phyloP scores from a whole-genome alignment of 805 yeast genomes.

The Nakazawaea ishiwadae region DNA sequence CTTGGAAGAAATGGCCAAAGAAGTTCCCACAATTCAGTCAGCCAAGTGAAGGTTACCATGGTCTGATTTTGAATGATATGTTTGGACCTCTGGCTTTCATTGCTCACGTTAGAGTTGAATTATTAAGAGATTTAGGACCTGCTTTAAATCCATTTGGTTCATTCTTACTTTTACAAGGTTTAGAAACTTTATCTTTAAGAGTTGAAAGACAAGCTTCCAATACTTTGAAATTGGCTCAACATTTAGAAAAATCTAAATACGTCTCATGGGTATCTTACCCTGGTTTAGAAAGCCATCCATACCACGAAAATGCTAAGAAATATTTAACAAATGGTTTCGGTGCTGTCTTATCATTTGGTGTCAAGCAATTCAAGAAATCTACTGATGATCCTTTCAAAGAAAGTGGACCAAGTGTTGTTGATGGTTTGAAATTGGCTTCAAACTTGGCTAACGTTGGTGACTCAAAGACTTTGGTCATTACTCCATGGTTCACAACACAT shows the following conservation, averaged over 20 bases:
- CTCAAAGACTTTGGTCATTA: conserved; percentile 89
- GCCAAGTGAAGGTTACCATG: conserved; percentile 94
- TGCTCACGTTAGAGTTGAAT: conserved; percentile 75
- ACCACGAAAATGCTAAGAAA: conserved; percentile 79
- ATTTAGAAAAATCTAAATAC: conserved; percentile 59
- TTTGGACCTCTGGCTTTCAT: conserved; percentile 78
- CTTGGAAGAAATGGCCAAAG: conserved; percentile 80
- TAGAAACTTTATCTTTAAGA: conserved; percentile 90
- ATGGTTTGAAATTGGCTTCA: conserved; percentile 77
- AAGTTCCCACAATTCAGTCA: conserved; percentile 87
- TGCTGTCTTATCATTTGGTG: conserved; percentile 86
- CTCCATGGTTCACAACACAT: conserved; percentile 95
- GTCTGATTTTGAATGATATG: conserved; percentile 74
- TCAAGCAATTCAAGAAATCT: conserved; percentile 51
- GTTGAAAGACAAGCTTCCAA: conserved; percentile 89
- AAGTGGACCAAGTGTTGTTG: conserved; percentile 82
- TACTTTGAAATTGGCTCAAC: conserved; percentile 74
- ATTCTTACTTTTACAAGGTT: conserved; percentile 83
- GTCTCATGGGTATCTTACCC: conserved; percentile 92
- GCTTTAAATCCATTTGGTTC: conserved; percentile 83
- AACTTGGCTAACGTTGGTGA: conserved; percentile 98
- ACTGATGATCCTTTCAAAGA: conserved; percentile 59
- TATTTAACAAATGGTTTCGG: conserved; percentile 80
- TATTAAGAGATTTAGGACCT: conserved; percentile 91
- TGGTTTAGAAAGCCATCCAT: conserved; percentile 74